These are phyloP conservation scores for Dichomitus squalens DNA, from an alignment of 1,284 basidiomycete genomes.

Conservation along the genomic window DNA sequence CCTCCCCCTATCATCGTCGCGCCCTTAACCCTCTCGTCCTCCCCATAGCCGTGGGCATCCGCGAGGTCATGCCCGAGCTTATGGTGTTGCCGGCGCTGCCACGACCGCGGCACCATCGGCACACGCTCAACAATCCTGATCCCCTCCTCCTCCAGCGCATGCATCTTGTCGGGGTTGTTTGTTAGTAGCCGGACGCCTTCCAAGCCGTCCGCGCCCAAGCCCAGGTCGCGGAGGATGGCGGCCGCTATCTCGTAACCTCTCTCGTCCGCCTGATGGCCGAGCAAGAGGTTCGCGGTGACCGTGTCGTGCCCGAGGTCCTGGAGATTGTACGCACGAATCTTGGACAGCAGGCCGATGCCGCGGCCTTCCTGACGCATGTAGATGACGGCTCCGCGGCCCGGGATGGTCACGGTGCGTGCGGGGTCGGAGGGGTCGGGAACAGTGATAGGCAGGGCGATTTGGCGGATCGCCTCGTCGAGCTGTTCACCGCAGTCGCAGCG, in stretches of 20 bases:
- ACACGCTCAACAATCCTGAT: slow-evolving; percentile 85
- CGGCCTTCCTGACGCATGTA: slow-evolving; percentile 99
- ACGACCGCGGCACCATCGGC: slow-evolving; percentile 93
- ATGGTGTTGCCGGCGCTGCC: slow-evolving; percentile 55
- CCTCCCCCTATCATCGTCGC: slow-evolving; percentile 87
- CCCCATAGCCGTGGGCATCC: slow-evolving; percentile 28
- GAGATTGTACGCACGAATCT: slow-evolving; percentile 97
- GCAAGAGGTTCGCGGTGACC: slow-evolving; percentile 93
- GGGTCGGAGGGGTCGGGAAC: slow-evolving; percentile 41
- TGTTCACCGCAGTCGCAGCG: slow-evolving; percentile 99
- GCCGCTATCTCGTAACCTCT: slow-evolving; percentile 91
- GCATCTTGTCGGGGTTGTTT: slow-evolving; percentile 98
- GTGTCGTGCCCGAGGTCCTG: slow-evolving; percentile 99
- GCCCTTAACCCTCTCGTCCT: slow-evolving; percentile 57
- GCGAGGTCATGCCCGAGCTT: slow-evolving; percentile 23
- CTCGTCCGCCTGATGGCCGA: slow-evolving; percentile 95
- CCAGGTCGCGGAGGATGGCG: slow-evolving; percentile 89
- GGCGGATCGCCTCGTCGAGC: slow-evolving; percentile 93
- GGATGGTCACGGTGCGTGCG: slow-evolving; percentile 46
- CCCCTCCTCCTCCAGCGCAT: slow-evolving; percentile 85
- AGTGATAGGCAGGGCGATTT: slow-evolving; percentile 79
- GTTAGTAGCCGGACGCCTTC: slow-evolving; percentile 85
- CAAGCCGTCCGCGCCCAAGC: slow-evolving; percentile 60
- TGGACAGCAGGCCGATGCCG: slow-evolving; percentile 95
- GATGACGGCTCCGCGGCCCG: slow-evolving; percentile 91